phyloP scores from a whole-genome alignment of 768 basidiomycete species.

The Cystobasidium tubakii region DNA sequence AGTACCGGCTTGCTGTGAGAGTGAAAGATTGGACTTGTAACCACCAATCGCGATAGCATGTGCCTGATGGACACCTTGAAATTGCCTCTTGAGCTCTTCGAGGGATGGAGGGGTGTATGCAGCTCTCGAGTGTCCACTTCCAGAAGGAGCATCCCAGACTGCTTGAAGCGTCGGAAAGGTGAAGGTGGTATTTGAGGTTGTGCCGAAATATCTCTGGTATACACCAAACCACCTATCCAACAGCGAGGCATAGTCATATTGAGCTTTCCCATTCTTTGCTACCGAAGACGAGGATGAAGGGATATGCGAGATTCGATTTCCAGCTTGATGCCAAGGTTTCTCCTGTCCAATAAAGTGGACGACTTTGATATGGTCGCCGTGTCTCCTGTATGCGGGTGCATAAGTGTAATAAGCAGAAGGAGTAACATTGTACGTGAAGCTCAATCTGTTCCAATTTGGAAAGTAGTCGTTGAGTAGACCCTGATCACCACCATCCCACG shows the following conservation, averaged over 20 bases:
- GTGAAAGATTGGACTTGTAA: background rate
- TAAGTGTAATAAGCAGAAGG: constrained; percentile 77
- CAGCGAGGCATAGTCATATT: constrained; percentile 72
- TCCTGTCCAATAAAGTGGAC: constrained; percentile 93
- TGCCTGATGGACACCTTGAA: constrained; percentile 21
- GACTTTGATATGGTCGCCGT: constrained; percentile 74
- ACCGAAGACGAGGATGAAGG: constrained; percentile 47
- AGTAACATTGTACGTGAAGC: constrained; percentile 97
- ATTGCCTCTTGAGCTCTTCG: constrained; percentile 35
- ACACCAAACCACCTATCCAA: constrained; percentile 85
- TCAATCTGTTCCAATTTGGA: constrained; percentile 75
- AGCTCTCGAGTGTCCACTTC: background rate
- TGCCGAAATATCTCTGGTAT: constrained; percentile 82
- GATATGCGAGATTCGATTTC: constrained; percentile 27
- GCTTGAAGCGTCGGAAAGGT: constrained; percentile 47
- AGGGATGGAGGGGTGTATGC: constrained; percentile 34
- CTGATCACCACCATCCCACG: constrained; percentile 76
- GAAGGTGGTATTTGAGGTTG: constrained; percentile 48
- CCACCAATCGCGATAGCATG: background rate
- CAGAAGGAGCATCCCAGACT: constrained; percentile 27
- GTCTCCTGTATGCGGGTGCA: constrained; percentile 92
- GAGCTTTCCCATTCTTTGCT: constrained; percentile 45
- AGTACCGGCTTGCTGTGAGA: constrained; percentile 36
- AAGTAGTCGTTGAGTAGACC: constrained; percentile 85
- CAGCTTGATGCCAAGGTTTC: constrained; percentile 73